These are phyloP conservation scores for Lactarius trivialis DNA, from an alignment of 768 basidiomycete genomes.

Conservation along the genomic window DNA sequence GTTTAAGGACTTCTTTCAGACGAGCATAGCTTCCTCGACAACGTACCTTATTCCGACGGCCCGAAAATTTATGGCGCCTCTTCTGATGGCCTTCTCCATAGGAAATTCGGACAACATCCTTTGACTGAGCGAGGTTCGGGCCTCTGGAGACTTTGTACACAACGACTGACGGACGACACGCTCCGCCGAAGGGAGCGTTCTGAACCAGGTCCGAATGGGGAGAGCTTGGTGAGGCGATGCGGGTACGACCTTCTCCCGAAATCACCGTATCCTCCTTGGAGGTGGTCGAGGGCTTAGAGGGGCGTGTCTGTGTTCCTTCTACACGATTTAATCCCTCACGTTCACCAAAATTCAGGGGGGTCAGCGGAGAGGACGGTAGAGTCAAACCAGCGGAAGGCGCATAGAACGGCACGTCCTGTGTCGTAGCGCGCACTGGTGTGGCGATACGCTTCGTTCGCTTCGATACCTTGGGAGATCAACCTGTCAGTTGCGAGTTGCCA, in stretches of 20 bases:
- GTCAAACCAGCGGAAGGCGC: background rate
- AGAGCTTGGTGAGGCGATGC: background rate
- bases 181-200: background rate
- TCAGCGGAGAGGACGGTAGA: background rate
- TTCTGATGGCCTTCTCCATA: conserved; percentile 13
- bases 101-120: conserved; percentile 13
- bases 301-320: background rate
- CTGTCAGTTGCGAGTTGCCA: background rate
- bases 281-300: background rate
- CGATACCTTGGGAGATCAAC: background rate
- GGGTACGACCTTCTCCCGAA: background rate
- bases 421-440: background rate
- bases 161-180: conserved; percentile 10
- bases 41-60: conserved; percentile 1
- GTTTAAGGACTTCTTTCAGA: background rate
- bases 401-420: background rate
- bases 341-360: background rate
- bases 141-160: conserved; percentile 16
- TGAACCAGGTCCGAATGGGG: background rate
- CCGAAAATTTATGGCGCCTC: background rate
- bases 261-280: background rate
- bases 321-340: background rate
- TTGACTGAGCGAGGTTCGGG: conserved; percentile 6
- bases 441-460: background rate
- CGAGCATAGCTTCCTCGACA: background rate